A percentile compares a stretch with the other conserved stretches of the same genome.
Conservation (phyloP, 352 stramenopile genomes). For the Thalassiosira livingstoniorum region DNA sequence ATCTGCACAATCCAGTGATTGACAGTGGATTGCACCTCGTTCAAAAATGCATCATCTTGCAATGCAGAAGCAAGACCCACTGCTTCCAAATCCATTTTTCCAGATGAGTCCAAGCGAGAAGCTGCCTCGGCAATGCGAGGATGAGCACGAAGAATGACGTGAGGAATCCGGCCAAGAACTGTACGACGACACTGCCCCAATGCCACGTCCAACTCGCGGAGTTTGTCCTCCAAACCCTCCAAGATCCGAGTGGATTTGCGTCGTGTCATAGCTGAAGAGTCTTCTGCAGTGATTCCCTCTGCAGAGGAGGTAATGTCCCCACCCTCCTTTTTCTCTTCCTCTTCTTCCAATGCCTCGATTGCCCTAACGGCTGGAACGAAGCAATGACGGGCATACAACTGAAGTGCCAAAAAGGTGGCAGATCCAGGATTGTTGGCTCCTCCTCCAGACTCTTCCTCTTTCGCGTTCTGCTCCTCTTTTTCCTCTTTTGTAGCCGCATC, state of each 20-base stretch:
- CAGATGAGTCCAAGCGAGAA: conserved; percentile 13
- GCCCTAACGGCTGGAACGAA: conserved; percentile 79
- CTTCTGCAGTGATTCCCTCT: conserved; percentile 5
- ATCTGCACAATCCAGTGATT: conserved; percentile 83
- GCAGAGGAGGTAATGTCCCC: background rate
- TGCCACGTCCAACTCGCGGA: conserved; percentile 79
- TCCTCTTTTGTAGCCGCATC: conserved; percentile 16
- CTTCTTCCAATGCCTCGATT: conserved; percentile 49
- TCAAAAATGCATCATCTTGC: conserved; percentile 79
- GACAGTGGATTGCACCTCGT: conserved; percentile 79
- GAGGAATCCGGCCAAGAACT: conserved; percentile 64
- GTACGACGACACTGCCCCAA: conserved; percentile 70
- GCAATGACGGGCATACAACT: conserved; percentile 79
- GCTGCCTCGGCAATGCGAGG: conserved; percentile 48
- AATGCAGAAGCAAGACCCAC: conserved; percentile 66
- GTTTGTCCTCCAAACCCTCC: conserved; percentile 74
- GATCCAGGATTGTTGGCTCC: conserved; percentile 35
- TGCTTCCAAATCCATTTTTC: conserved; percentile 70
- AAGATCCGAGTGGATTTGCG: conserved; percentile 45
- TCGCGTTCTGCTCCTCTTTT: conserved; percentile 12
- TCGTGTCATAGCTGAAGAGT: background rate
- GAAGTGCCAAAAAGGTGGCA: conserved; percentile 65
- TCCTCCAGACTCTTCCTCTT: background rate
- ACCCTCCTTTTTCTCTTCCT: conserved; percentile 40
- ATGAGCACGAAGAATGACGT: conserved; percentile 66